Percentiles rank a stretch among this genome's conserved stretches.
Conservation (phyloP, 176 grass and related monocot species). For the Carex pumila region DNA sequence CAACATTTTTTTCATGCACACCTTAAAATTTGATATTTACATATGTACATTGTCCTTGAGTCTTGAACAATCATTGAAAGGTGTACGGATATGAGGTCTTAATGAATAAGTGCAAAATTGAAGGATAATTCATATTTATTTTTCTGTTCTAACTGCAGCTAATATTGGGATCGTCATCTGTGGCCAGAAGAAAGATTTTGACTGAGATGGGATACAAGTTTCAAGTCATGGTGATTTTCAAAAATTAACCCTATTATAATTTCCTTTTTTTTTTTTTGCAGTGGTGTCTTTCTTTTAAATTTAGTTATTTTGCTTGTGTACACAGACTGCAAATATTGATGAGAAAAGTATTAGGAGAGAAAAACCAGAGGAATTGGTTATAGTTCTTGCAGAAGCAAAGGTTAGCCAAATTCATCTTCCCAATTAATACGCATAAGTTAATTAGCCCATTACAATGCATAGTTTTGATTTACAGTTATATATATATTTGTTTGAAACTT, state of each 20-base stretch:
- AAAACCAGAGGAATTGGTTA: slow-evolving; percentile 71
- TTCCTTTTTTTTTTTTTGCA: neutral
- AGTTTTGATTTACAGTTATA: neutral
- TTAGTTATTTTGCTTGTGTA: slow-evolving; percentile 12
- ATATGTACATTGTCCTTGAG: neutral
- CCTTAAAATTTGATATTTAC: neutral
- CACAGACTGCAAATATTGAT: slow-evolving; percentile 87
- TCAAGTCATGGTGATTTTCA: slow-evolving; percentile 60
- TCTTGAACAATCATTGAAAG: neutral
- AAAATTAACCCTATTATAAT: neutral
- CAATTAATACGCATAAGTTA: neutral
- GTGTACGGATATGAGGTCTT: neutral
- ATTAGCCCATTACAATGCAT: neutral
- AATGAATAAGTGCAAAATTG: neutral
- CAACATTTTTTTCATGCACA: neutral
- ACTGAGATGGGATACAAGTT: slow-evolving; percentile 74
- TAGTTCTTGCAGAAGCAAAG: slow-evolving; percentile 92
- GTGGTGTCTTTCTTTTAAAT: neutral
- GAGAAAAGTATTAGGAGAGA: slow-evolving; percentile 87
- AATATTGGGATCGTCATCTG: slow-evolving; percentile 78
- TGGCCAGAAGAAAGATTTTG: slow-evolving; percentile 70
- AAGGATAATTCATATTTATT: neutral
- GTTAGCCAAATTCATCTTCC: slow-evolving; percentile 21
- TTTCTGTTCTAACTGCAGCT: slow-evolving; percentile 36
- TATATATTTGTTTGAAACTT: neutral